Percentiles rank a stretch among this genome's conserved stretches.
Evolutionary conservation across 169 alveolate genomes (phyloP).

Genomic region (Plasmodium gallinaceum): DNA sequence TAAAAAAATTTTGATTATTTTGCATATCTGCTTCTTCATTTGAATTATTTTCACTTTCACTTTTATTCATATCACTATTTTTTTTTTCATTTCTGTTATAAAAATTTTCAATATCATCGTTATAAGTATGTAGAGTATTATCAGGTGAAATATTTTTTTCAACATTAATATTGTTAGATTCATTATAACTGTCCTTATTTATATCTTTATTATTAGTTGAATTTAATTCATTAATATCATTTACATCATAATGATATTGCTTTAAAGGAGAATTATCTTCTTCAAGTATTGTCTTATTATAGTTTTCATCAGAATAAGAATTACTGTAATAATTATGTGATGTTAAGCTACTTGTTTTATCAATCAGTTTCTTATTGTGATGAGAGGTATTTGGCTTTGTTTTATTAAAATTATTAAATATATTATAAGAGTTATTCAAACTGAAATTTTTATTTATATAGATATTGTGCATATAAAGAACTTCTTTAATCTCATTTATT

Average conservation of each 20-base stretch:
- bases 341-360: constrained; percentile 25
- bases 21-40: not conserved
- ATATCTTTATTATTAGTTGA: not conserved
- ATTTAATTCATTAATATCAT: constrained; percentile 36
- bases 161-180: not conserved
- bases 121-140: not conserved
- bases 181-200: not conserved
- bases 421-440: constrained; percentile 30
- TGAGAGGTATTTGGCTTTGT: constrained; percentile 26
- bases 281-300: not conserved
- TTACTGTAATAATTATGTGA: constrained; percentile 31
- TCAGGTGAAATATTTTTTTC: not conserved
- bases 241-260: constrained; percentile 44
- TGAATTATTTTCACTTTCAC: not conserved
- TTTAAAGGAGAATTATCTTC: not conserved
- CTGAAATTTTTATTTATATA: constrained; percentile 36
- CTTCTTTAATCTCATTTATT: constrained; percentile 63
- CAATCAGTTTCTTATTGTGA: constrained; percentile 20
- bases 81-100: not conserved
- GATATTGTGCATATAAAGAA: constrained; percentile 46
- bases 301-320: not conserved
- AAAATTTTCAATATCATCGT: not conserved
- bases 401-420: constrained; percentile 50
- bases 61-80: not conserved
- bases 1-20: constrained; percentile 1